Conservation (phyloP, 805 yeast species). For the Scheffersomyces coipomensis region DNA sequence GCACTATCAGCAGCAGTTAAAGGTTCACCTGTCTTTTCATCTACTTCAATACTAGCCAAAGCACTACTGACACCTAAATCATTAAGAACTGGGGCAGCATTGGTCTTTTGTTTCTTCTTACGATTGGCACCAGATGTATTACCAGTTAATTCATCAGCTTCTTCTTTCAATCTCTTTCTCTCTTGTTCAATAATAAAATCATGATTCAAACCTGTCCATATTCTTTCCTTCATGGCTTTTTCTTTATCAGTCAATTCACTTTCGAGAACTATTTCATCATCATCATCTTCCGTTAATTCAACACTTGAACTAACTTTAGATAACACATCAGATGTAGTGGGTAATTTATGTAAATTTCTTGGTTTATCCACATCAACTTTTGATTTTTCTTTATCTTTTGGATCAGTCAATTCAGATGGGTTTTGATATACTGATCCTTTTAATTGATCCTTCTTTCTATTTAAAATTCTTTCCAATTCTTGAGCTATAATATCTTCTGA, state of each 20-base stretch:
- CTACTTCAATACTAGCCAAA: slow-evolving; percentile 40
- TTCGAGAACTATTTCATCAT: slow-evolving; percentile 72
- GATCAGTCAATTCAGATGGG: slow-evolving; percentile 5
- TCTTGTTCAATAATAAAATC: slow-evolving; percentile 87
- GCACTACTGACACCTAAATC: slow-evolving; percentile 29
- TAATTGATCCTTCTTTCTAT: slow-evolving; percentile 18
- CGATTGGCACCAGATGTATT: slow-evolving; percentile 42
- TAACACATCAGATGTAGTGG: slow-evolving; percentile 57
- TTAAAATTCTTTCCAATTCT: slow-evolving; percentile 19
- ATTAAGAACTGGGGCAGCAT: slow-evolving; percentile 19
- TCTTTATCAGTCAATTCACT: slow-evolving; percentile 69
- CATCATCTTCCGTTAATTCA: slow-evolving; percentile 61
- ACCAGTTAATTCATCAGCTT: slow-evolving; percentile 86
- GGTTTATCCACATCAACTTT: slow-evolving; percentile 30
- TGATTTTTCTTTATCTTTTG: slow-evolving; percentile 5
- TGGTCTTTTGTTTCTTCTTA: slow-evolving; percentile 41
- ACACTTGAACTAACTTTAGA: slow-evolving; percentile 57
- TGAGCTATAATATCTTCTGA: slow-evolving; percentile 22
- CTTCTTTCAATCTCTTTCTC: slow-evolving; percentile 73
- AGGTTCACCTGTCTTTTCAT: slow-evolving; percentile 37
- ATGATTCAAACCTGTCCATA: slow-evolving; percentile 89
- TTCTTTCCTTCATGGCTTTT: slow-evolving; percentile 67
- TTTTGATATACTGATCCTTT: slow-evolving; percentile 15
- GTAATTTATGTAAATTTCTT: slow-evolving; percentile 52
- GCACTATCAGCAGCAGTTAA: slow-evolving; percentile 78